Evolutionary conservation across 1,284 basidiomycete species (phyloP).

Genomic region (Takashimella koratensis): DNA sequence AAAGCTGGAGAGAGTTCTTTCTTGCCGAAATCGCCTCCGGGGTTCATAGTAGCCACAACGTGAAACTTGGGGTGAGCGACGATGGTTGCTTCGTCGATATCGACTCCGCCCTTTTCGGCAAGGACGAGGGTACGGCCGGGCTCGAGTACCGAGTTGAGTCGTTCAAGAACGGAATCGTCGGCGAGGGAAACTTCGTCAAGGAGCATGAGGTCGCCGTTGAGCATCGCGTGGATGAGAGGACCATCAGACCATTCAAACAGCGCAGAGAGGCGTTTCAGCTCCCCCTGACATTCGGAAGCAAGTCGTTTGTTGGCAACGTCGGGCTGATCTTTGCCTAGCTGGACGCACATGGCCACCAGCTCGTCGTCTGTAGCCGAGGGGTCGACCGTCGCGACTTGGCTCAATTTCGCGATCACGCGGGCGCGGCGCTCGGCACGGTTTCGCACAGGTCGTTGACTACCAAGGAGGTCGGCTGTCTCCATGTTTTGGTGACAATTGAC

Average conservation of each 20-base stretch:
- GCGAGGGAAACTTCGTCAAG: constrained; percentile 97
- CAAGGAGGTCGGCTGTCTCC: constrained; percentile 96
- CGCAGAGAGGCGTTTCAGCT: constrained; percentile 56
- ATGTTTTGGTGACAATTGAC: constrained; percentile 99
- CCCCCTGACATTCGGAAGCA: constrained; percentile 17
- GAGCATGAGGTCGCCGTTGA: constrained; percentile 75
- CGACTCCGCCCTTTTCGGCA: constrained; percentile 83
- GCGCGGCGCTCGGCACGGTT: constrained; percentile 60
- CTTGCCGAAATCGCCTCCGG: constrained; percentile 98
- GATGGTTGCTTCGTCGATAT: constrained; percentile 65
- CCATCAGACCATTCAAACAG: constrained; percentile 98
- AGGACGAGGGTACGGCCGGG: constrained; percentile 84
- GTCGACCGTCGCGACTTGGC: constrained; percentile 32
- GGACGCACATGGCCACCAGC: constrained; percentile 14
- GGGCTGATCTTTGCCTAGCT: constrained; percentile 11
- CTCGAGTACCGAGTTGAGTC: constrained; percentile 95
- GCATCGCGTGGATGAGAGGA: constrained; percentile 90
- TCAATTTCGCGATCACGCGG: constrained; percentile 37
- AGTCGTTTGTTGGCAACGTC: constrained; percentile 13
- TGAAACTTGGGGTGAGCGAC: constrained; percentile 70
- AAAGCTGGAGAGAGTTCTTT: constrained; percentile 97
- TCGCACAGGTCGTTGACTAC: constrained; percentile 87
- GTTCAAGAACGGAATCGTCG: constrained; percentile 96
- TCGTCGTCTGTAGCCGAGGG: constrained; percentile 27
- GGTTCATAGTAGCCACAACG: constrained; percentile 98